Conservation (phyloP, 164 flowering plant genomes). For the Hamamelis virginiana region DNA sequence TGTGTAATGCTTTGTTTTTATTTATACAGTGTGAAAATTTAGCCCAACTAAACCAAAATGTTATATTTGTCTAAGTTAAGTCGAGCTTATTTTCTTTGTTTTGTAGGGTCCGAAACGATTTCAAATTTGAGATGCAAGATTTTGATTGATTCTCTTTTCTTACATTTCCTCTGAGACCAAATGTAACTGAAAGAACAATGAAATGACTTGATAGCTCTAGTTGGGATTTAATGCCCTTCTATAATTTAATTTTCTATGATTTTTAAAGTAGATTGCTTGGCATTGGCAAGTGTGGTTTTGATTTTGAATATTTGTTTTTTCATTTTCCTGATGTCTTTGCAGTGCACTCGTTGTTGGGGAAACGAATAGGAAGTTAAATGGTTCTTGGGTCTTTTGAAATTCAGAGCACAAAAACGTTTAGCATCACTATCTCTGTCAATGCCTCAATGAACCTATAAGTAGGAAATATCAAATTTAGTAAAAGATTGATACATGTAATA, state of each 20-base stretch:
- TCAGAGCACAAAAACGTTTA: background rate
- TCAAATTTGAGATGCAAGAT: background rate
- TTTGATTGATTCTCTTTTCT: too few relatives aligned
- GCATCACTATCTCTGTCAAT: background rate
- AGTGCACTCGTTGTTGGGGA: background rate
- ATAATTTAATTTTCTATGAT: too few relatives aligned
- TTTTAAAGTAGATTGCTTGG: background rate
- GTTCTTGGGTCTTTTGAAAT: too few relatives aligned
- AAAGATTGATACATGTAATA: background rate
- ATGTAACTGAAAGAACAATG: background rate
- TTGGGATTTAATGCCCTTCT: background rate
- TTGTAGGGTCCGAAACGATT: background rate
- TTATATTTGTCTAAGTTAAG: background rate
- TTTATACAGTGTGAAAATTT: too few relatives aligned
- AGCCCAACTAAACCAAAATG: too few relatives aligned
- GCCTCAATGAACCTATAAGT: too few relatives aligned
- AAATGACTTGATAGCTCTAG: background rate
- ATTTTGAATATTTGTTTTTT: too few relatives aligned
- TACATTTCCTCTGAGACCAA: too few relatives aligned
- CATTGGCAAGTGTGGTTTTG: too few relatives aligned
- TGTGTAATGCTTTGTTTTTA: background rate
- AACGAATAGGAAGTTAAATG: background rate
- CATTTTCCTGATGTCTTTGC: background rate
- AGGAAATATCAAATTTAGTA: too few relatives aligned
- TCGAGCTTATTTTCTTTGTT: background rate